Conservation (phyloP, 2,329 filamentous ascomycete genomes). For the Colletotrichum tanaceti region DNA sequence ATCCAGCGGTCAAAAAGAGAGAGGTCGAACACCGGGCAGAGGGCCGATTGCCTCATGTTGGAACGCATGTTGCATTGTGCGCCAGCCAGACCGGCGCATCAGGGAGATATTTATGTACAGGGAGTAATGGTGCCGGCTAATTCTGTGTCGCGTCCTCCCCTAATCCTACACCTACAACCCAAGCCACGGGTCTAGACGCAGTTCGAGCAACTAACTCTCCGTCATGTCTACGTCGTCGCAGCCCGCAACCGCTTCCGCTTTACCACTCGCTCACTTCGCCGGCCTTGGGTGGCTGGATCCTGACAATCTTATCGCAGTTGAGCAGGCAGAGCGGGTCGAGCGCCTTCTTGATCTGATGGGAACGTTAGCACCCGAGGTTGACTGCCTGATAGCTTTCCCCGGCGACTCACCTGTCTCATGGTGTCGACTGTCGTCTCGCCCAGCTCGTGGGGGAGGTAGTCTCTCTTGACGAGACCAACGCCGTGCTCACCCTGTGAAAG, state of each 20-base stretch:
- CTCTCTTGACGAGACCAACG: conserved; percentile 84
- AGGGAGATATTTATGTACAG: conserved; percentile 27
- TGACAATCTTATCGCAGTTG: conserved; percentile 77
- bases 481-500: conserved; percentile 77
- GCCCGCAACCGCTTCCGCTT: conserved; percentile 20
- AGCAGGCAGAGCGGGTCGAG: conserved; percentile 80
- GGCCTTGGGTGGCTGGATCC: conserved; percentile 66
- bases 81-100: conserved; percentile 13
- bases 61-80: neutral
- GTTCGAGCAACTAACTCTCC: neutral
- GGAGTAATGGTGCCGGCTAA: conserved; percentile 1
- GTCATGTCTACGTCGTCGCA: neutral
- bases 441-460: conserved; percentile 83
- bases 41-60: neutral
- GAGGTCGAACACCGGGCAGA: neutral
- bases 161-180: conserved; percentile 25
- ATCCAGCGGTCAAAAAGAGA: neutral
- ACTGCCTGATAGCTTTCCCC: neutral
- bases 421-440: conserved; percentile 79
- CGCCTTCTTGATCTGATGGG: conserved; percentile 76
- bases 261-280: conserved; percentile 61
- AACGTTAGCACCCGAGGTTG: conserved; percentile 3
- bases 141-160: neutral
- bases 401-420: conserved; percentile 77
- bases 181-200: neutral